These are phyloP conservation scores for Cladosporium sp. DNA, from an alignment of 2,329 filamentous ascomycete genomes.

Conservation along the genomic window DNA sequence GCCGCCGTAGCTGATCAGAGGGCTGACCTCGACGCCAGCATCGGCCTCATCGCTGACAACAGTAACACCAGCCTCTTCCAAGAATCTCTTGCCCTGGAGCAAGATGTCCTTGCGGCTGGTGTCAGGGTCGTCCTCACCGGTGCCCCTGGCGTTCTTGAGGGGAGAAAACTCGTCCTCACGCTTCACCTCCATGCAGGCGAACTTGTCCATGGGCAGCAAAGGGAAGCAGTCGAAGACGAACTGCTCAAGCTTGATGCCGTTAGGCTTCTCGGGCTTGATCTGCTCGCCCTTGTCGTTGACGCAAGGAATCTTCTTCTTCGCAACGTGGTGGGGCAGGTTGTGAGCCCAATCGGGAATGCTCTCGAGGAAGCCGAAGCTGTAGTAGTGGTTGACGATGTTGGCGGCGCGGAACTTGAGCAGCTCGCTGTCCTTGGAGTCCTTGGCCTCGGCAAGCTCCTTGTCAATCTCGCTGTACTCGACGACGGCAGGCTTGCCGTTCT, in stretches of 20 bases:
- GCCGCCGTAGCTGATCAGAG: constrained; percentile 80
- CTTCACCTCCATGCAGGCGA: constrained; percentile 92
- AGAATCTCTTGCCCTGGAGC: constrained; percentile 83
- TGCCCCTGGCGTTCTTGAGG: constrained; percentile 83
- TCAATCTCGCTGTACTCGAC: constrained; percentile 99
- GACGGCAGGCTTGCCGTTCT: constrained; percentile 94
- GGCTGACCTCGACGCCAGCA: constrained; percentile 82
- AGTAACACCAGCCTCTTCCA: constrained; percentile 70
- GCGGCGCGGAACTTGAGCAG: constrained; percentile 94
- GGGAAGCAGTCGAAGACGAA: constrained; percentile 99
- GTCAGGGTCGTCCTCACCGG: constrained; percentile 87
- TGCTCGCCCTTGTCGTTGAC: constrained; percentile 70
- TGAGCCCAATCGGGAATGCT: constrained; percentile 82
- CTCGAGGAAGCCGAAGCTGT: constrained; percentile 89
- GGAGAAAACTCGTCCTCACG: constrained; percentile 98
- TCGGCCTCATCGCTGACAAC: constrained; percentile 62
- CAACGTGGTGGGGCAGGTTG: constrained; percentile 89
- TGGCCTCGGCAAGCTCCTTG: constrained; percentile 78
- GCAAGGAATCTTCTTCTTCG: constrained; percentile 95
- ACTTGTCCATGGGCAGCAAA: constrained; percentile 76
- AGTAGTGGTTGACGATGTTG: constrained; percentile 99
- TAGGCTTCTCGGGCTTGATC: constrained; percentile 89
- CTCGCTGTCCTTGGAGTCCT: constrained; percentile 72
- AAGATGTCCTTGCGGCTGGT: constrained; percentile 90
- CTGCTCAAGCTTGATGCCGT: constrained; percentile 98